Evolutionary conservation across 176 grass and related monocot species (phyloP), one percentile per base, ranked within the genome.

Genomic region (Cocos nucifera): DNA sequence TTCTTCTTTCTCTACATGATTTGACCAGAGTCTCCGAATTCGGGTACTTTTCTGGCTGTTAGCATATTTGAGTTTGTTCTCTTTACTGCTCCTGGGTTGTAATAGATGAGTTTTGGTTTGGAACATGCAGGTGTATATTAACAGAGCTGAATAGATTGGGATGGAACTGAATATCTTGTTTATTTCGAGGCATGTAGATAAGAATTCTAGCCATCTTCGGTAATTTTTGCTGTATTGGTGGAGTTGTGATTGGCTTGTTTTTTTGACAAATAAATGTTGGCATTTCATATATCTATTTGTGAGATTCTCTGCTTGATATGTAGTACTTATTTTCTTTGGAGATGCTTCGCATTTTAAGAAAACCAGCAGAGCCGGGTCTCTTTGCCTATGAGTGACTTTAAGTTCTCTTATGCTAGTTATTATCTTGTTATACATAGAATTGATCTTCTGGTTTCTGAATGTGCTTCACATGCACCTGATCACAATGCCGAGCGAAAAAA

Each of bases 101-200:
- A 12, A 74, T 59, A 3, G 8, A 44, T 14, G 32, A 71, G 15
- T 53, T 8, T 20, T 69, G 5, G 19, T 56, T 44, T 59, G 35
- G 10, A 71, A 44, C 0, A 32, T 76, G 62, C 78, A 89, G 82
- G 68, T 82, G 61, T 82, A 57, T 66, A 54, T 59, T 75, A 79
- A 52, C 51, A 55, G 67, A 79, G 65, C 78, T 75, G 67, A 63
- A 82, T 68, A 72, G 54, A 68, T 64, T 70, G 56, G 35, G 76
- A 54, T 44, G 35, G 35, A 44, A 53, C 69, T 58, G 78, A 63
- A 69, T 51, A 39, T 63, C 77, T 81, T 85, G 77, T 65, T 79
- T 85, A 69, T 82, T 69, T 53, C 75, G 78, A 64, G 72, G 67
- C 69, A 63, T 85, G 81, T 78, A 85, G 75, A 84, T 85, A 89